Conservation (phyloP, 768 basidiomycete species). For the Gloeostereum incarnatum region DNA sequence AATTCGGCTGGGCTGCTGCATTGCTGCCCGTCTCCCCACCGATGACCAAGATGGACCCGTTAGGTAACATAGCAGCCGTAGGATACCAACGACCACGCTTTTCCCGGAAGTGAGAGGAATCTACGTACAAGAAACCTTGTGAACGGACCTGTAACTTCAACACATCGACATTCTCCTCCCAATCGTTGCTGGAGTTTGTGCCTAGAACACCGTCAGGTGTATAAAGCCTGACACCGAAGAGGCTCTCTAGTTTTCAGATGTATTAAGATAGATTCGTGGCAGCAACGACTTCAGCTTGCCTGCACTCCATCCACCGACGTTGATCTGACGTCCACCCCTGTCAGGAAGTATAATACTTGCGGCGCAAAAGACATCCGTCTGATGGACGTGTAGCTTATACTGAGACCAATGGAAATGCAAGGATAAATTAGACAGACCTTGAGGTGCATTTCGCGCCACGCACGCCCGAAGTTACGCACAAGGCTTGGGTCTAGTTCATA, state of each 20-base stretch:
- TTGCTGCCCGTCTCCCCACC: slow-evolving; percentile 73
- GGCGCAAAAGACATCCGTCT: slow-evolving; percentile 75
- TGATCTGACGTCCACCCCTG: slow-evolving; percentile 55
- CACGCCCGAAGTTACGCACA: slow-evolving; percentile 31
- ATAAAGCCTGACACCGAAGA: slow-evolving; percentile 66
- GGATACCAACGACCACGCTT: slow-evolving; percentile 70
- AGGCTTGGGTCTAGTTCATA: slow-evolving; percentile 69
- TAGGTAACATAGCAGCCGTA: slow-evolving; percentile 56
- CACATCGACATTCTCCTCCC: slow-evolving; percentile 57
- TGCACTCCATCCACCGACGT: slow-evolving; percentile 41
- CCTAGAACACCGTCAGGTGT: slow-evolving; percentile 61
- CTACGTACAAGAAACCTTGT: slow-evolving; percentile 1
- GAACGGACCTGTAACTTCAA: slow-evolving; percentile 1
- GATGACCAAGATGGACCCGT: slow-evolving; percentile 65
- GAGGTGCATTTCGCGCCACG: slow-evolving; percentile 74
- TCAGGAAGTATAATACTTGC: slow-evolving; percentile 69
- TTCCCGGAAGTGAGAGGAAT: neutral
- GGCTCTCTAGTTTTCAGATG: no score
- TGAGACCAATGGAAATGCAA: no score
- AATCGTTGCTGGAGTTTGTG: slow-evolving; percentile 67
- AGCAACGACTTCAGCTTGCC: neutral
- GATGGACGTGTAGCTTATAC: no score
- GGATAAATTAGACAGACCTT: no score
- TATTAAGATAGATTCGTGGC: no score
- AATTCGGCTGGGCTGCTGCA: slow-evolving; percentile 51